These are phyloP conservation scores for Dipteronia dyeriana DNA, from an alignment of 345 rosid species.

Conservation along the genomic window DNA sequence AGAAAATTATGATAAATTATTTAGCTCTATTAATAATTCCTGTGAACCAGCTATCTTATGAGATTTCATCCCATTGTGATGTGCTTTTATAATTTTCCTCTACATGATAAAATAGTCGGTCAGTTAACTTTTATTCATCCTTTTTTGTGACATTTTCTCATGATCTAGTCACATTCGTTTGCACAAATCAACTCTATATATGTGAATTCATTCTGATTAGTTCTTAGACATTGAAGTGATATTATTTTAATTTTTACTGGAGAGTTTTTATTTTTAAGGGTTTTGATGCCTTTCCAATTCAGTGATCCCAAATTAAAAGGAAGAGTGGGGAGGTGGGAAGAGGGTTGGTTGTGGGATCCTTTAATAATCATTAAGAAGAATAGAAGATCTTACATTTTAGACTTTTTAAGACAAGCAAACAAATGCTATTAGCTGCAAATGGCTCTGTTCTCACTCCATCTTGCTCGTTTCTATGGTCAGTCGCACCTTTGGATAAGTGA, in stretches of 20 bases:
- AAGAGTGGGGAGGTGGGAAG: slow-evolving; percentile 1
- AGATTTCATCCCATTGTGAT: not conserved
- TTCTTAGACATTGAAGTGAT: not conserved
- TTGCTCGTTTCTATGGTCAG: no score
- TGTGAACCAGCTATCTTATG: not conserved
- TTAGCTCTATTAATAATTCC: no score
- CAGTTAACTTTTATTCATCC: not conserved
- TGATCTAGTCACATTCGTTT: not conserved
- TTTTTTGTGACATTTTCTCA: not conserved
- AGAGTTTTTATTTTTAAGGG: not conserved
- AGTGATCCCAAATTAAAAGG: not conserved
- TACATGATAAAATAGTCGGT: not conserved
- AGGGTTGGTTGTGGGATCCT: not conserved
- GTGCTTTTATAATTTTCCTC: not conserved
- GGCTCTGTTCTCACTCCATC: no score
- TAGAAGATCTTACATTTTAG: no score
- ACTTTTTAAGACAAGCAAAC: no score
- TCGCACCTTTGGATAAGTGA: no score
- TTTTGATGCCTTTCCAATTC: not conserved
- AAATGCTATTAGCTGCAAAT: no score
- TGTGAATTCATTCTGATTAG: not conserved
- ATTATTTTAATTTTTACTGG: not conserved
- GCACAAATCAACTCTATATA: not conserved
- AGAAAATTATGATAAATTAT: not conserved
- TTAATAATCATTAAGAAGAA: no score